Percentiles rank a stretch among this genome's conserved stretches.
Conservation (phyloP, 306 rosid species). For the Fagus sylvatica region DNA sequence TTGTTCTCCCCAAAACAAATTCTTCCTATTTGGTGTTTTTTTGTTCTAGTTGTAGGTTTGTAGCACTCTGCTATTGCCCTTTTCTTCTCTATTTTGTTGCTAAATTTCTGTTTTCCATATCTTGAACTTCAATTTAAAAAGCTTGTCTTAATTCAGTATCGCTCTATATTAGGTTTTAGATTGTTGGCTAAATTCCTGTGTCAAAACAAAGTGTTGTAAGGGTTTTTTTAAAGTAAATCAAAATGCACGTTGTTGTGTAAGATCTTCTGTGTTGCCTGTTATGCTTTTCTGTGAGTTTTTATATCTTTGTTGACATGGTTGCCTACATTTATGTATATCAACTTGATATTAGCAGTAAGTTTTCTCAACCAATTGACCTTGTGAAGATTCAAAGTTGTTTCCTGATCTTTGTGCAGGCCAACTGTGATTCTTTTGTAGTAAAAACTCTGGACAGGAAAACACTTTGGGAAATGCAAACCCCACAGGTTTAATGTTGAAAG, state of each 20-base stretch:
- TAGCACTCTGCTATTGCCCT: not conserved
- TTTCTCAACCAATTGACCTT: slow-evolving; percentile 14
- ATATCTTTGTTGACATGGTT: not conserved
- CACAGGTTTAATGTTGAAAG: slow-evolving; percentile 62
- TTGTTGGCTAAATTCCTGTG: too few relatives aligned
- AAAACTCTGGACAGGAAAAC: slow-evolving; percentile 83
- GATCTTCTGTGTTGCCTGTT: not conserved
- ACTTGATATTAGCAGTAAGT: not conserved
- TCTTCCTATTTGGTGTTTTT: too few relatives aligned
- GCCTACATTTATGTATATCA: slow-evolving; percentile 4
- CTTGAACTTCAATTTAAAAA: too few relatives aligned
- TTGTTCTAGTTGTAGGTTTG: not conserved
- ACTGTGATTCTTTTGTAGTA: slow-evolving; percentile 70
- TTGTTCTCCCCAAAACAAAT: too few relatives aligned
- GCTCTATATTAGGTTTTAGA: too few relatives aligned
- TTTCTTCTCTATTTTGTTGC: not conserved
- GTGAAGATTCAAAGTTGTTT: slow-evolving; percentile 18
- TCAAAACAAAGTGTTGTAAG: too few relatives aligned
- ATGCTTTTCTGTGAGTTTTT: not conserved
- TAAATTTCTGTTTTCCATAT: too few relatives aligned
- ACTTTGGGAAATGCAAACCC: slow-evolving; percentile 99
- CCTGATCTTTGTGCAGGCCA: slow-evolving; percentile 63
- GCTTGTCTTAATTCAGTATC: too few relatives aligned
- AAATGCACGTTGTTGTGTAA: not conserved
- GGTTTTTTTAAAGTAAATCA: too few relatives aligned